Conservation (phyloP, 768 basidiomycete genomes). For the Rhodocollybia butyracea region DNA sequence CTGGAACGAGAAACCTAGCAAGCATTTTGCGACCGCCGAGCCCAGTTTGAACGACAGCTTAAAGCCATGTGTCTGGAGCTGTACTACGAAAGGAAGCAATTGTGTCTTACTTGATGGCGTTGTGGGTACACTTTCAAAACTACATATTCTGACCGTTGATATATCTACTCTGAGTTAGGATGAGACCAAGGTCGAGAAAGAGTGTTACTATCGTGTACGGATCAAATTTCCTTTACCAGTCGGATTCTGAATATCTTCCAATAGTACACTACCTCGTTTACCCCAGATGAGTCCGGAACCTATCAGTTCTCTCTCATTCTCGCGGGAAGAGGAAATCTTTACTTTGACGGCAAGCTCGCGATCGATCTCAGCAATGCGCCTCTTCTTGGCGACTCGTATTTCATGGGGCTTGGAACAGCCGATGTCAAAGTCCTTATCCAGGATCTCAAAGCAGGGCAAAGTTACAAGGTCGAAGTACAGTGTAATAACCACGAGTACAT, state of each 20-base stretch:
- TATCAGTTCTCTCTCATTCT: constrained; percentile 47
- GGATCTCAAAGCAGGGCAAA: constrained; percentile 37
- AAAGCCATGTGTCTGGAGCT: constrained; percentile 31
- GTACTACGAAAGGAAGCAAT: constrained; percentile 30
- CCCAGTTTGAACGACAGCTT: constrained; percentile 23
- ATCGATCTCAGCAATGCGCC: constrained; percentile 42
- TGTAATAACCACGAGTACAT: constrained; percentile 31
- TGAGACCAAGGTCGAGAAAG: constrained; percentile 36
- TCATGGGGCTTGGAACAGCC: constrained; percentile 41
- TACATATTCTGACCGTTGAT: neutral
- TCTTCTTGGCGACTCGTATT: constrained; percentile 32
- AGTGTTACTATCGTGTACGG: constrained; percentile 40
- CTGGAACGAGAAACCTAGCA: constrained; percentile 42
- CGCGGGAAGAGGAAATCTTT: constrained; percentile 46
- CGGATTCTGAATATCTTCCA: neutral
- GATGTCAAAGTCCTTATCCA: constrained; percentile 33
- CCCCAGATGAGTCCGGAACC: constrained; percentile 49
- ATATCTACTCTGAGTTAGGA: constrained; percentile 23
- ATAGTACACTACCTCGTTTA: constrained; percentile 41
- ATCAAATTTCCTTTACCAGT: neutral
- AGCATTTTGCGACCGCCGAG: constrained; percentile 27
- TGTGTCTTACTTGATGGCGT: constrained; percentile 41
- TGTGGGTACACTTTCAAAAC: constrained; percentile 24
- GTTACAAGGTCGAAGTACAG: constrained; percentile 38
- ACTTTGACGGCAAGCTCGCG: constrained; percentile 43